A percentile compares a stretch with the other conserved stretches of the same genome.
Evolutionary conservation across 306 rosid species (phyloP).

Genomic region (Sicyos baderoa): DNA sequence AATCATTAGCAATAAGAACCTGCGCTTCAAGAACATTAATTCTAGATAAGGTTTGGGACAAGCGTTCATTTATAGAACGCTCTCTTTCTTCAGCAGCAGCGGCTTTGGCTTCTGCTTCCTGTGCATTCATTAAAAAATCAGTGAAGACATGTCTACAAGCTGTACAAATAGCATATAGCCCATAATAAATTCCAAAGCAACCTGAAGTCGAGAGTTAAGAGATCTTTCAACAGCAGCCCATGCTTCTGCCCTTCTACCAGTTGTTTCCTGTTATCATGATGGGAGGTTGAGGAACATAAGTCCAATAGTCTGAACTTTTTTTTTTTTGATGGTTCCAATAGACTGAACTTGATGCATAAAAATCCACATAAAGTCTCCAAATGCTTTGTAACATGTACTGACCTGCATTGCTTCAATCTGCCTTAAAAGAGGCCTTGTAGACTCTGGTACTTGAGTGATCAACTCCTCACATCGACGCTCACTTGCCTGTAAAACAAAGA

Average conservation of each 20-base stretch:
- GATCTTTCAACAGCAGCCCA: conserved; percentile 95
- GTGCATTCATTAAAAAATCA: conserved; percentile 32
- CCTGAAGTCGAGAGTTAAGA: conserved; percentile 93
- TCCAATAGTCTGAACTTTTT: conserved; percentile 21
- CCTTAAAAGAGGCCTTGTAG: conserved; percentile 94
- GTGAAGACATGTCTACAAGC: background rate
- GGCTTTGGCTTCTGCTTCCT: conserved; percentile 96
- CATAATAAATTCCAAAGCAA: conserved; percentile 27
- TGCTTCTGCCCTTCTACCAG: conserved; percentile 81
- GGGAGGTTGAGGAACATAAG: conserved; percentile 25
- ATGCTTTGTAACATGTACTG: conserved; percentile 18
- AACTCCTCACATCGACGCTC: conserved; percentile 96
- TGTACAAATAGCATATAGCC: background rate
- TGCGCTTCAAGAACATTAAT: conserved; percentile 98
- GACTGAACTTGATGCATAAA: conserved; percentile 21
- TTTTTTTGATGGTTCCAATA: conserved; percentile 21
- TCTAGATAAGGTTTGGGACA: conserved; percentile 91
- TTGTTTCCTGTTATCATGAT: conserved; percentile 71
- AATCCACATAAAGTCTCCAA: conserved; percentile 14
- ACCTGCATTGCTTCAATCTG: conserved; percentile 99
- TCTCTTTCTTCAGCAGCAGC: conserved; percentile 96
- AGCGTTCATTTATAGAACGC: conserved; percentile 80
- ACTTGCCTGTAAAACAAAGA: conserved; percentile 61
- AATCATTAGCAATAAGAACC: conserved; percentile 43
- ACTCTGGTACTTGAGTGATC: conserved; percentile 94